Evolutionary conservation across 73 alveolate species (phyloP), one percentile per base, ranked within the genome.

Genomic region (Paramecium bursaria): DNA sequence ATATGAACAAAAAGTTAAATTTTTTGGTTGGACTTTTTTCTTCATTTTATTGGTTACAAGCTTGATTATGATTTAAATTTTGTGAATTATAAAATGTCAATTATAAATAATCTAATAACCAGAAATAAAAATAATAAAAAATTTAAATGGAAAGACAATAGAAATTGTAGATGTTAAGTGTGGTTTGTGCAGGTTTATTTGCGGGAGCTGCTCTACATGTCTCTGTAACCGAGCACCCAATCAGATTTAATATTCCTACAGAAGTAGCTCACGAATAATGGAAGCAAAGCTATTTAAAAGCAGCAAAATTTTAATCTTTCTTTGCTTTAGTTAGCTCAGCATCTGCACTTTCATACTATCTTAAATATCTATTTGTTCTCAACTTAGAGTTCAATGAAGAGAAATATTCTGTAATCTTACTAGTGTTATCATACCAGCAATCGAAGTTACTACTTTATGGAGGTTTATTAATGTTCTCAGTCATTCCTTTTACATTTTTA

Each of bases 131-230:
- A n/a, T n/a, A 51, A 17, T 61, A 26, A 61, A 46, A 19, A 51
- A 47, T 29, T 10, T 19, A 74, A 47, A 74, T 74, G 87, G 80
- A 74, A 10, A 74, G 33, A n/a, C 10, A 44, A 74, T 23, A 42
- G 7, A 74, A 74, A 74, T 22, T 74, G 47, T 22, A 46, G 22
- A 42, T 74, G 44, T 48, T 74, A 11, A 49, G 87, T 9, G 47
- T 75, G 14, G 87, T 7, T 15, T 26, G 25, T 30, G 75, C 87
- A 46, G 87, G 87, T 4, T 19, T 74, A 50, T 74, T 74, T 50
- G 47, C 73, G 10, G 87, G 87, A 1, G 87, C 87, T 46, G 82
- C 87, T 21, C 46, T 74, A 25, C 47, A 74, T 46, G 47, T 74
- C 27, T 46, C 42, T 49, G 0, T 74, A 21, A 75, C 47, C 2